Conservation (phyloP, 179 eudicot species). For the Amaranthus tricolor region DNA sequence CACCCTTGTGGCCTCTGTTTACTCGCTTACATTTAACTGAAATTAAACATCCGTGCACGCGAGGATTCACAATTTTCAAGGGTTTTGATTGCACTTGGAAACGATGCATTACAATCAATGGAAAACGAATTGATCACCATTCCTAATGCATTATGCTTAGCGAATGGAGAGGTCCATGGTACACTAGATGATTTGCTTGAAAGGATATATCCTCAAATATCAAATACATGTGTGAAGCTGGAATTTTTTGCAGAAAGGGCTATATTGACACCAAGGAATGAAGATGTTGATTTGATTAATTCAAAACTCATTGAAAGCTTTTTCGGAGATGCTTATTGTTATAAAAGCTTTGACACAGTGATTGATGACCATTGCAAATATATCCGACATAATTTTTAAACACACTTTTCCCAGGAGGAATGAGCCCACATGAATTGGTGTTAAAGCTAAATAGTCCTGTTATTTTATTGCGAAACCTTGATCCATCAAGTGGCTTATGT, state of each 20-base stretch:
- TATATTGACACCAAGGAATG: not conserved
- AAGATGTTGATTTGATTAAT: constrained; percentile 25
- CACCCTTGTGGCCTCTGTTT: too few species aligned
- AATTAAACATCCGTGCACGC: too few species aligned
- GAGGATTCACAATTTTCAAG: too few species aligned
- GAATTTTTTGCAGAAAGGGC: constrained; percentile 2
- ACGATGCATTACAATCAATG: too few species aligned
- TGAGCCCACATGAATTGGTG: not conserved
- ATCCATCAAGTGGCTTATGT: too few species aligned
- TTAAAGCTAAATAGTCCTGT: too few species aligned
- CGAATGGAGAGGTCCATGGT: too few species aligned
- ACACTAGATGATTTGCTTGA: not conserved
- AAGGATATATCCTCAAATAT: not conserved
- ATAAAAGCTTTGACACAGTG: not conserved
- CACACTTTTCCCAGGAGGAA: constrained; percentile 5
- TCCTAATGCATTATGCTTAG: not conserved
- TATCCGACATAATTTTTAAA: not conserved
- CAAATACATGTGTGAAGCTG: not conserved
- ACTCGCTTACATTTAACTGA: too few species aligned
- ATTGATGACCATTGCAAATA: constrained; percentile 1
- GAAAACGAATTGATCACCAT: not conserved
- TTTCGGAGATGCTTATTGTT: not conserved
- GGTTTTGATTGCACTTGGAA: too few species aligned
- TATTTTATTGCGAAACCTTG: too few species aligned
- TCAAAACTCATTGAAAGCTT: constrained; percentile 8